Evolutionary conservation across 2,329 filamentous ascomycete genomes (phyloP).

Genomic region (Corynespora cassiicola): DNA sequence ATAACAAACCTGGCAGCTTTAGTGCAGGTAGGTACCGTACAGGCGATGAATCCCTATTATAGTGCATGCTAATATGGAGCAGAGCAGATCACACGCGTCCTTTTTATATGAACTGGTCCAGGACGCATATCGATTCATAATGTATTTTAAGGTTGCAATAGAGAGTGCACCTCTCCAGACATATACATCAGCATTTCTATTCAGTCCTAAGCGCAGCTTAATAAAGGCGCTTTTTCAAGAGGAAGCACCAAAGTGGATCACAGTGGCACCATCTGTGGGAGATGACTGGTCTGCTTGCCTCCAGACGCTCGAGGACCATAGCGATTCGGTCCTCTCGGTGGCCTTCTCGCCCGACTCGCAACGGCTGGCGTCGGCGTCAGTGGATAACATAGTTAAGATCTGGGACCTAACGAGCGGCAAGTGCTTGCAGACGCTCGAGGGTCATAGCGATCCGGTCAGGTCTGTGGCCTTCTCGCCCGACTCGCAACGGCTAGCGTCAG

Average conservation of each 20-base stretch:
- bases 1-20: constrained; percentile 10
- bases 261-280: constrained; percentile 13
- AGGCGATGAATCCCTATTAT: constrained; percentile 1
- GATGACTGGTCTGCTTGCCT: constrained; percentile 14
- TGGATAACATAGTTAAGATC: constrained; percentile 10
- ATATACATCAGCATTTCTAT: constrained; percentile 30
- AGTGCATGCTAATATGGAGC: constrained; percentile 7
- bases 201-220: constrained; percentile 22
- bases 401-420: constrained; percentile 8
- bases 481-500: constrained; percentile 16
- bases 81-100: constrained; percentile 1
- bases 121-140: constrained; percentile 26
- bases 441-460: constrained; percentile 11
- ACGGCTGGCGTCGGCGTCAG: constrained; percentile 25
- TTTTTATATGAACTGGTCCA: constrained; percentile 11
- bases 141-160: constrained; percentile 26
- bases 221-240: constrained; percentile 17
- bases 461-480: constrained; percentile 22
- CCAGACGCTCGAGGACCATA: constrained; percentile 30
- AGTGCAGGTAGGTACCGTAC: constrained; percentile 10
- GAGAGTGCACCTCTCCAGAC: constrained; percentile 26
- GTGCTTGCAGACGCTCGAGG: constrained; percentile 18
- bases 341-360: constrained; percentile 29
- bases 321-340: constrained; percentile 15
- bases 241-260: constrained; percentile 23